phyloP scores from a whole-genome alignment of 805 yeast genomes.

The Metschnikowia gelsemii region DNA sequence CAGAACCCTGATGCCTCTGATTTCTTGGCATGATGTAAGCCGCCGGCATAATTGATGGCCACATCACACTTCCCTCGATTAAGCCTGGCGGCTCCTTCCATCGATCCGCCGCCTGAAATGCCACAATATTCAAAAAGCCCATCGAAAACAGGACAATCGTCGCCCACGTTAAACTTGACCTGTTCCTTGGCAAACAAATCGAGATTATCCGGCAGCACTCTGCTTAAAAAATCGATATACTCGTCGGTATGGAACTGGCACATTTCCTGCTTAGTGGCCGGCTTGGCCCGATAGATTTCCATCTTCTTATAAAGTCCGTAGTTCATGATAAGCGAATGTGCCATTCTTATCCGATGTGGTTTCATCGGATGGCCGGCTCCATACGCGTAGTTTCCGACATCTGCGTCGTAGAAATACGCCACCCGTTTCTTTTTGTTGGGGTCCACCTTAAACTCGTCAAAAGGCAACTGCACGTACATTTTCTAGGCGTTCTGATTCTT shows the following conservation, averaged over 20 bases:
- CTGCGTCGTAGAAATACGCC: slow-evolving; percentile 56
- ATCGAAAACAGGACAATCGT: slow-evolving; percentile 76
- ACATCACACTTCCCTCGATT: slow-evolving; percentile 82
- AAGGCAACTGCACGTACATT: slow-evolving; percentile 45
- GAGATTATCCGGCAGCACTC: slow-evolving; percentile 90
- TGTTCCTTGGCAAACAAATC: slow-evolving; percentile 86
- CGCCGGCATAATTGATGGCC: slow-evolving; percentile 93
- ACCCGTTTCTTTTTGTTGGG: slow-evolving; percentile 41
- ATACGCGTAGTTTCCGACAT: slow-evolving; percentile 96
- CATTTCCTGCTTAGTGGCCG: slow-evolving; percentile 98
- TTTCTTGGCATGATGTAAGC: slow-evolving; percentile 90
- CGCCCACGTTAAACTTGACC: slow-evolving; percentile 92
- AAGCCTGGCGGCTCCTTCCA: slow-evolving; percentile 86
- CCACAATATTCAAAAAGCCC: slow-evolving; percentile 75
- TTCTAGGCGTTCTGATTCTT: background rate
- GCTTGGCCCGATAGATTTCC: slow-evolving; percentile 96
- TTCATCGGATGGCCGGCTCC: slow-evolving; percentile 99
- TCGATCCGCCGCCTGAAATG: slow-evolving; percentile 83
- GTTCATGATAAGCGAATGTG: slow-evolving; percentile 94
- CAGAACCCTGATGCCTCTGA: slow-evolving; percentile 90
- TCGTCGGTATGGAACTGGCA: slow-evolving; percentile 98
- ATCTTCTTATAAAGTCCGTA: slow-evolving; percentile 94
- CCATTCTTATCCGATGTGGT: slow-evolving; percentile 98
- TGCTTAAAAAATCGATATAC: slow-evolving; percentile 85
- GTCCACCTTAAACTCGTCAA: slow-evolving; percentile 45